A percentile compares a stretch with the other conserved stretches of the same genome.
Conservation (phyloP, 2,329 filamentous ascomycete species). For the Verticillium klebahnii region DNA sequence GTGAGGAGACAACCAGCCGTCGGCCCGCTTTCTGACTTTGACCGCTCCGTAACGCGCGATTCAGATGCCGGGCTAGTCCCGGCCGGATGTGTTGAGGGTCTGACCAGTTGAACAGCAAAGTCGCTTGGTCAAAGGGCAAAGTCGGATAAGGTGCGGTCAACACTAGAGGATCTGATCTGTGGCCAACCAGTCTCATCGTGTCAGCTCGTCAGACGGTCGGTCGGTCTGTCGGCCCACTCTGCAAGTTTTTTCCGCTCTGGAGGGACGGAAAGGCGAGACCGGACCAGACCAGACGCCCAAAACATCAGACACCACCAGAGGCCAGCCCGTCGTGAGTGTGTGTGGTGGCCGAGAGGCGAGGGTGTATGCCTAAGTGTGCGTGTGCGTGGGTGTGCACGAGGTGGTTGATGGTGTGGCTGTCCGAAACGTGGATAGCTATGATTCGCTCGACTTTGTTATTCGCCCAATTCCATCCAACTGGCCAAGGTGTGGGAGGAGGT, state of each 20-base stretch:
- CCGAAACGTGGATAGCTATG: conserved; percentile 14
- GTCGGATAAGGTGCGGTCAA: background rate
- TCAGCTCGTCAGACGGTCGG: background rate
- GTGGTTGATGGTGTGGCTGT: conserved; percentile 4
- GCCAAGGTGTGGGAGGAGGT: conserved; percentile 6
- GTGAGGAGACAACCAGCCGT: background rate
- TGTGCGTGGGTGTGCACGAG: background rate
- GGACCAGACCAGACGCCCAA: background rate
- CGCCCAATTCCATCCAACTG: background rate
- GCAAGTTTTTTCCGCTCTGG: background rate
- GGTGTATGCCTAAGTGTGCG: background rate
- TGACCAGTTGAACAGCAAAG: background rate
- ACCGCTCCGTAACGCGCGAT: background rate
- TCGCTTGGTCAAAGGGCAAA: background rate
- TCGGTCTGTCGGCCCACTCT: background rate
- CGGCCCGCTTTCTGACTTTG: background rate
- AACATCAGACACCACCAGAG: background rate
- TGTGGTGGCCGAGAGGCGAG: background rate
- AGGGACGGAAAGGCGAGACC: background rate
- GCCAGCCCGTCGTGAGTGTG: background rate
- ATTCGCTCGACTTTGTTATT: conserved; percentile 8
- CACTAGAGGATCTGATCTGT: background rate
- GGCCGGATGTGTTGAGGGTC: background rate
- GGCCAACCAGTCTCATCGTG: background rate
- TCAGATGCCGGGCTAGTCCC: background rate